Conservation (phyloP, 2,329 filamentous ascomycete genomes). For the Fusarium citri region DNA sequence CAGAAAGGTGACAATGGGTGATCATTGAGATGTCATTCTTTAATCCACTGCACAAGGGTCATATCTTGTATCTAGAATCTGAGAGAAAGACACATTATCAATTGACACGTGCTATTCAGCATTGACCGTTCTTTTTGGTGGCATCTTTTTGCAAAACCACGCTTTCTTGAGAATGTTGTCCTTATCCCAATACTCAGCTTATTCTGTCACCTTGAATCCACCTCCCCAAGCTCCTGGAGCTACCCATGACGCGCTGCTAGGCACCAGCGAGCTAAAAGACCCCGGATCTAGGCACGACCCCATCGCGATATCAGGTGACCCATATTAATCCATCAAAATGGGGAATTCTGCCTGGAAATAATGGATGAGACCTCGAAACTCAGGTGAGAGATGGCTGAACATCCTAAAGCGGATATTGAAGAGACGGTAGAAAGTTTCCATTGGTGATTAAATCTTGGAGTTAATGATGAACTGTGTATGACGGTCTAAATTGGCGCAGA, state of each 20-base stretch:
- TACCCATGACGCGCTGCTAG: conserved; percentile 34
- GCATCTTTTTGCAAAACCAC: accelerated
- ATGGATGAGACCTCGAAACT: conserved; percentile 13
- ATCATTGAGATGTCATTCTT: not conserved
- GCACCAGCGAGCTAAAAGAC: conserved; percentile 43
- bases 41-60: not conserved
- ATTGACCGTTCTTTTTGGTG: accelerated
- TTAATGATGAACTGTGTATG: no score
- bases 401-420: not conserved
- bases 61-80: no score
- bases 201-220: conserved; percentile 21
- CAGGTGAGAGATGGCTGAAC: not conserved
- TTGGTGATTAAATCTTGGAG: not conserved
- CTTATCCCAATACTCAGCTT: not conserved
- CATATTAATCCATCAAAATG: conserved; percentile 5
- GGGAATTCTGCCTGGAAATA: conserved; percentile 37
- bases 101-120: not conserved
- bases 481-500: not conserved
- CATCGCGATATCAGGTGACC: conserved; percentile 46
- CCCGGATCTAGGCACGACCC: conserved; percentile 32
- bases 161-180: no score
- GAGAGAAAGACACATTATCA: accelerated
- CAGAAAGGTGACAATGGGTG: not conserved
- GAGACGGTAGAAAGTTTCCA: not conserved
- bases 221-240: not conserved